Evolutionary conservation across 73 alveolate genomes (phyloP), one percentile per base, ranked within the genome.

Genomic region (Tetrahymena borealis): DNA sequence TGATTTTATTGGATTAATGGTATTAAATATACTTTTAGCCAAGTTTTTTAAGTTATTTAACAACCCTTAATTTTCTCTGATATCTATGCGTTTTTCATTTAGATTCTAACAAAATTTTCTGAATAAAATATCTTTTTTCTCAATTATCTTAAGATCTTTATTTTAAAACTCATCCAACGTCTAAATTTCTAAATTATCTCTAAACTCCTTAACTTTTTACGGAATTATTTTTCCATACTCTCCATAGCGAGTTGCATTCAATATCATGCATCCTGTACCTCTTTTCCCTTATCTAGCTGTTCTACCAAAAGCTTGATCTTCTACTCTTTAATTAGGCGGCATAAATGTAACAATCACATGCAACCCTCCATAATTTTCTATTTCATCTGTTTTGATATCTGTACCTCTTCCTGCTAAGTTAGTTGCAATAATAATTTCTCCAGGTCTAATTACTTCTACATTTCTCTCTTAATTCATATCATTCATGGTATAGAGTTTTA

Each of bases 401-500:
- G 98, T 96, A 2, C 98, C 98, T 90, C 98, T 95, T 11, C 97
- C 98, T 20, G 97, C 96, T 78, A 96, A 94, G 91, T 96, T 96
- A 5, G 98, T 94, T 20, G 98, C 94, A 31, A 96, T n/a, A 40
- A 96, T 94, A 12, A 94, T 28, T 96, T 91, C 97, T 91, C 28
- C 97, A 95, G 39, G 96, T 93, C 90, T 91, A 32, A 96, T 97
- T 93, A 3, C 96, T 95, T 91, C 94, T 28, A 91, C 39, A 11
- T 28, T 33, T 7, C 38, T 78, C 35, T 91, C 92, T 79, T 78
- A n/a, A 60, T 24, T 78, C 4, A 32, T 77, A 78, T 91, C 32
- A 33, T 90, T 38, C 93, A 13, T 39, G 13, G 85, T 39, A 41
- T 91, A 91, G 24, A 78, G 78, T 9, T 43, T 77, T 33, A 91